phyloP scores from a whole-genome alignment of 768 basidiomycete species.

The Crepidotus variabilis region DNA sequence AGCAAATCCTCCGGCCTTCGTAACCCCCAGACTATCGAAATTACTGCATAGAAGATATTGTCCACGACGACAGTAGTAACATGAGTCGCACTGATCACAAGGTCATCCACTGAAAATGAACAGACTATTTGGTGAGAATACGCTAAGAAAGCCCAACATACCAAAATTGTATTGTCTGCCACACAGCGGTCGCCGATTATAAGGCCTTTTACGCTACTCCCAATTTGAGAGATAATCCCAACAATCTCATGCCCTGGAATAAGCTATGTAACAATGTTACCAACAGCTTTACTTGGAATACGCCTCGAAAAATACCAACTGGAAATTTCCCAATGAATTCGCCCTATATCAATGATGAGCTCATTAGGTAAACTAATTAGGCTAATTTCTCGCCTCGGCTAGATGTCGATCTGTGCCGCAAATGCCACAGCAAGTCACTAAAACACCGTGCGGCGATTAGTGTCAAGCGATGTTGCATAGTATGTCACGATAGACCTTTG shows the following conservation, averaged over 20 bases:
- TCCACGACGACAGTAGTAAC: conserved; percentile 85
- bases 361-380: neutral
- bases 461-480: neutral
- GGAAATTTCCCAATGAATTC: conserved; percentile 73
- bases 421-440: conserved; percentile 44
- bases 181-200: conserved; percentile 79
- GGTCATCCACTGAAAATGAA: no score
- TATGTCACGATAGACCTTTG: conserved; percentile 38
- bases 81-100: conserved; percentile 62
- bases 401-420: conserved; percentile 62
- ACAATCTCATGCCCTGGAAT: conserved; percentile 54
- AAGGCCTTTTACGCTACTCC: conserved; percentile 67
- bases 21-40: conserved; percentile 81
- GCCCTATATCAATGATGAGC: conserved; percentile 28
- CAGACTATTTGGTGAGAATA: neutral
- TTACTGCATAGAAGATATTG: conserved; percentile 80
- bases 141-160: conserved; percentile 32
- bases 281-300: neutral
- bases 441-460: neutral
- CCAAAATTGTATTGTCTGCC: conserved; percentile 66
- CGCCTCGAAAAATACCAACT: conserved; percentile 30
- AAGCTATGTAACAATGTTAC: conserved; percentile 22
- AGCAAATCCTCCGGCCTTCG: conserved; percentile 81
- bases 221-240: conserved; percentile 70
- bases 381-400: conserved; percentile 33